Evolutionary conservation across 805 yeast genomes (phyloP), one percentile per base, ranked within the genome.

Genomic region (Candida maltosa): DNA sequence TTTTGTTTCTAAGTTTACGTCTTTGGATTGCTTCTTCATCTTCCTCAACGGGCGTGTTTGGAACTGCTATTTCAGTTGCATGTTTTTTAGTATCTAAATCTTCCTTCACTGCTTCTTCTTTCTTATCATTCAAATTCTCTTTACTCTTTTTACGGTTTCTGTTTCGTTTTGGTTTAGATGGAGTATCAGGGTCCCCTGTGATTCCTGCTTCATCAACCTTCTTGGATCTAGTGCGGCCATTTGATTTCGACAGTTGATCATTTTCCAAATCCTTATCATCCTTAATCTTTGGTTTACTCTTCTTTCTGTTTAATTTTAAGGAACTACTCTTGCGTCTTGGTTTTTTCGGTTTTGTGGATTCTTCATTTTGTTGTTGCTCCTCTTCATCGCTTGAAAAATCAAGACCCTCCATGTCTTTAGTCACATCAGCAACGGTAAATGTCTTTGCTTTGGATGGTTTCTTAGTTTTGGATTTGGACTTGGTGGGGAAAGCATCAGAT

Each of bases 321-420:
- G n/a, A n/a, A n/a, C n/a, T n/a, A n/a, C n/a, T n/a, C n/a, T n/a
- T n/a, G n/a, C 10, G 19, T 16, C 18, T 11, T 4, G 19, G 8
- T 15, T 17, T 32, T 25, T 4, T 32, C 12, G 9, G 14, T 11
- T 29, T 19, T 25, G 20, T 31, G 21, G 16, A 11, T 26, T 14
- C 16, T 9, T 20, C 32, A 32, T 26, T 14, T n/a, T n/a, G n/a
- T 15, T 23, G n/a, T 15, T 31, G 23, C 15, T 31, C 44, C 9
- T 58, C 65, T 12, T 45, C 47, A 30, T 54, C 60, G 35, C 57
- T 46, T 27, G 59, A 53, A 34, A 59, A 49, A 2, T 46, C 33
- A 5, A 58, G 46, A 6, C 47, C 60, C 16, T 43, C 46, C 23
- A 60, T 47, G 41, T 58, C 65, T 16, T 43, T 42, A 11, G 58